These are phyloP conservation scores for Cutaneotrichosporon cyanovorans DNA, from an alignment of 1,284 basidiomycete species.

Conservation along the genomic window DNA sequence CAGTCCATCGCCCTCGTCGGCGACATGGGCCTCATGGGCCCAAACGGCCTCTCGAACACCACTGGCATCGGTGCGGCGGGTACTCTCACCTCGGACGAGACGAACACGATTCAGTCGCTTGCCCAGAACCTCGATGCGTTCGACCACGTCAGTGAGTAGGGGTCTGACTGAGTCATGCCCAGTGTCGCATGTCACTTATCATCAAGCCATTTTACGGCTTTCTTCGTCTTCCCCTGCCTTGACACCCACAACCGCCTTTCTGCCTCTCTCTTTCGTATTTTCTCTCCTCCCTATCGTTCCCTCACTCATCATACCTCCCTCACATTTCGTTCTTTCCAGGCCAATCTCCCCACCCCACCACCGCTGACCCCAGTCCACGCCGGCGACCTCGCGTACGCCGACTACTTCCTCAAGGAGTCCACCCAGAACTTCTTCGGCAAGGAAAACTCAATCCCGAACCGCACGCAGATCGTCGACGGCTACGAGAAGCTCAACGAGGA, in stretches of 20 bases:
- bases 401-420: conserved; percentile 27
- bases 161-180: too few species aligned
- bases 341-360: neutral
- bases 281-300: too few species aligned
- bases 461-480: conserved; percentile 14
- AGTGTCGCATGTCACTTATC: too few species aligned
- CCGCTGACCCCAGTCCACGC: conserved; percentile 11
- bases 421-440: conserved; percentile 25
- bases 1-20: conserved; percentile 24
- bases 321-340: too few species aligned
- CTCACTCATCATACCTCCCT: too few species aligned
- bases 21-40: conserved; percentile 35
- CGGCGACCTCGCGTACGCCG: conserved; percentile 31
- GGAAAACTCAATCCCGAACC: conserved; percentile 5
- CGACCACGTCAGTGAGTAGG: conserved; percentile 12
- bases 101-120: conserved; percentile 32
- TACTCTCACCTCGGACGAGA: conserved; percentile 21
- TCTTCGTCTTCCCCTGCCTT: too few species aligned
- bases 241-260: too few species aligned
- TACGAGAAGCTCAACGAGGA: conserved; percentile 33
- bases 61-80: conserved; percentile 19
- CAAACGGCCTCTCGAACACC: conserved; percentile 26
- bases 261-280: too few species aligned
- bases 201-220: too few species aligned
- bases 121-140: conserved; percentile 24